Evolutionary conservation across 176 grass and related monocot species (phyloP).

Genomic region (Zea mays): DNA sequence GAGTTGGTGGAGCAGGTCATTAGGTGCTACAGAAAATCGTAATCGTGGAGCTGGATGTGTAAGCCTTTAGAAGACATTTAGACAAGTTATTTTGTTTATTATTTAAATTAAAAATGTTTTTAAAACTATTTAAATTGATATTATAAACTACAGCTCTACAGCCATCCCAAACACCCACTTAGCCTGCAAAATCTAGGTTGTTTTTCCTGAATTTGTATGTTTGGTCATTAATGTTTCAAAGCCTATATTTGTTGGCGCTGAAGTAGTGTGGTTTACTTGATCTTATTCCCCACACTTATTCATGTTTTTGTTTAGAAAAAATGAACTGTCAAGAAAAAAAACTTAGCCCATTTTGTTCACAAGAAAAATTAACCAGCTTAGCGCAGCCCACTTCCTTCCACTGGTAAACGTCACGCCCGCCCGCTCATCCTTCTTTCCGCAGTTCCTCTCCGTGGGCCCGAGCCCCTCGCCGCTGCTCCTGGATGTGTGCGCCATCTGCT

Average conservation of each 20-base stretch:
- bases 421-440: neutral
- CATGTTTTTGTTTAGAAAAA: neutral
- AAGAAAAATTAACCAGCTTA: neutral
- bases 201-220: slow-evolving; percentile 12
- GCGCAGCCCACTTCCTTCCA: neutral
- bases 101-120: too few relatives aligned
- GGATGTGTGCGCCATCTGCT: neutral
- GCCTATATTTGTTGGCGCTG: neutral
- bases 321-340: neutral
- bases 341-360: slow-evolving; percentile 10
- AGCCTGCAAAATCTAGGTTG: neutral
- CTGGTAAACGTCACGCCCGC: slow-evolving; percentile 25
- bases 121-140: too few relatives aligned
- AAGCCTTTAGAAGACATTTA: too few relatives aligned
- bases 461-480: neutral
- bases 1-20: too few relatives aligned
- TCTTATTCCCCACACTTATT: neutral
- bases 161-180: too few relatives aligned
- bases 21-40: too few relatives aligned
- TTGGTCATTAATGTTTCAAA: neutral
- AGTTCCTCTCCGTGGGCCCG: too few relatives aligned
- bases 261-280: neutral
- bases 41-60: too few relatives aligned
- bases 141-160: too few relatives aligned
- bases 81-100: too few relatives aligned